These are phyloP conservation scores for Talaromyces sp. DNA, from an alignment of 2,329 filamentous ascomycete species.

Conservation along the genomic window DNA sequence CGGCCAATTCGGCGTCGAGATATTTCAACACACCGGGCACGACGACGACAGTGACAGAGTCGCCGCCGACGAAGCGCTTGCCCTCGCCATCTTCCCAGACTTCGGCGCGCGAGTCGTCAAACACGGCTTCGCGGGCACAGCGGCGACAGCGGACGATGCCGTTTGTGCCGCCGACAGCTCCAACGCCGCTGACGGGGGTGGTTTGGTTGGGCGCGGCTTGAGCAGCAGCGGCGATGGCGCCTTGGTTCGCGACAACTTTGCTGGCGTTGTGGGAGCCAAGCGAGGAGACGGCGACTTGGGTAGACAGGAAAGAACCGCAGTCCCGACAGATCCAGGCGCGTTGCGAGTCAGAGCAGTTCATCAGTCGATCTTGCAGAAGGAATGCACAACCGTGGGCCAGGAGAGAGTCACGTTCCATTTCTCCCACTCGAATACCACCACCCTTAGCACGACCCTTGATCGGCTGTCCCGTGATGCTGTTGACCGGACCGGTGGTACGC, in stretches of 20 bases:
- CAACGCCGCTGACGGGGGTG: constrained; percentile 46
- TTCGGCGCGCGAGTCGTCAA: constrained; percentile 63
- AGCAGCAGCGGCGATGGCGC: constrained; percentile 23
- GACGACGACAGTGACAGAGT: constrained; percentile 84
- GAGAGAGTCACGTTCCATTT: constrained; percentile 96
- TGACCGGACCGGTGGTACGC: constrained; percentile 88
- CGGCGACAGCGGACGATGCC: constrained; percentile 72
- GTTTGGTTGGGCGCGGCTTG: constrained; percentile 27
- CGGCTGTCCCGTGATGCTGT: constrained; percentile 84
- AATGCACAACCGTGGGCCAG: constrained; percentile 94
- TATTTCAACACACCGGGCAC: constrained; percentile 90
- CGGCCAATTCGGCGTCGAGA: constrained; percentile 88
- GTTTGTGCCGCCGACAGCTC: constrained; percentile 55
- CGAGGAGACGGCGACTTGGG: constrained; percentile 52
- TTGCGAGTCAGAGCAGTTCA: constrained; percentile 95
- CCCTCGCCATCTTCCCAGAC: constrained; percentile 89
- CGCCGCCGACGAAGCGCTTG: constrained; percentile 77
- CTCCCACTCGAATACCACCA: constrained; percentile 96
- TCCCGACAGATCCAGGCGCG: constrained; percentile 82
- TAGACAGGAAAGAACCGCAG: constrained; percentile 87
- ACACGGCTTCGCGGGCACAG: constrained; percentile 63
- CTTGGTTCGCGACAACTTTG: constrained; percentile 19
- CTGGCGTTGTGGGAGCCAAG: constrained; percentile 21
- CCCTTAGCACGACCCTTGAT: constrained; percentile 96
- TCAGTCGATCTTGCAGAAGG: constrained; percentile 85